Percentiles rank a stretch among this genome's conserved stretches.
phyloP scores from a whole-genome alignment of 257 asterid genomes.

The Solanum tarapatanum region DNA sequence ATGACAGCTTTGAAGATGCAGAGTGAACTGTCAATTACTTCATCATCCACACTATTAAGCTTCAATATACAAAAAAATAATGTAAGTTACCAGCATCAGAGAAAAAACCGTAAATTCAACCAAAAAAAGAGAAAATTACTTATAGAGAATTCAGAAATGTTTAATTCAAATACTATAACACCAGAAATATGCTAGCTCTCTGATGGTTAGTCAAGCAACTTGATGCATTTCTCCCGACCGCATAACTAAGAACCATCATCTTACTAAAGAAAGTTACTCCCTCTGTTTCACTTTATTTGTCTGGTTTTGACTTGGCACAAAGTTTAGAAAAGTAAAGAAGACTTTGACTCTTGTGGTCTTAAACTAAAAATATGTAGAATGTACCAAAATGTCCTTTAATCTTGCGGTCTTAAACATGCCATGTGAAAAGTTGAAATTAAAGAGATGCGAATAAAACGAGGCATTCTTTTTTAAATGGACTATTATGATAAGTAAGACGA shows the following conservation, averaged over 20 bases:
- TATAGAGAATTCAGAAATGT: not conserved
- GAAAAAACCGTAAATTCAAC: not conserved
- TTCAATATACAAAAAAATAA: conserved; percentile 17
- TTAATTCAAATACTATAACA: not conserved
- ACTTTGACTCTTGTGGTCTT: not conserved
- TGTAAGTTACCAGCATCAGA: not conserved
- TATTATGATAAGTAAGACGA: not conserved
- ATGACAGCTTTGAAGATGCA: conserved; percentile 60
- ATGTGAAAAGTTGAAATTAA: not conserved
- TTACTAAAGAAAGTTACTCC: not conserved
- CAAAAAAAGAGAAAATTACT: not conserved
- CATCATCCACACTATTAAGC: conserved; percentile 62
- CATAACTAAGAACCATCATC: not conserved
- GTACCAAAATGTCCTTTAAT: not conserved
- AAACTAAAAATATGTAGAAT: not conserved
- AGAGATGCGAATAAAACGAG: not conserved
- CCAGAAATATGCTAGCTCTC: not conserved
- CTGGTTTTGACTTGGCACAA: not conserved
- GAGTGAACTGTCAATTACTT: conserved; percentile 60
- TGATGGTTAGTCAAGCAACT: not conserved
- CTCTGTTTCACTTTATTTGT: not conserved
- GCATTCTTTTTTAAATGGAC: not conserved
- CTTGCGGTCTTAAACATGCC: not conserved
- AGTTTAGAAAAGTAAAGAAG: not conserved
- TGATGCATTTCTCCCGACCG: not conserved